Percentiles rank a stretch among this genome's conserved stretches.
Evolutionary conservation across 1,139 yeast species (phyloP).

Genomic region (Candida tunisiensis): DNA sequence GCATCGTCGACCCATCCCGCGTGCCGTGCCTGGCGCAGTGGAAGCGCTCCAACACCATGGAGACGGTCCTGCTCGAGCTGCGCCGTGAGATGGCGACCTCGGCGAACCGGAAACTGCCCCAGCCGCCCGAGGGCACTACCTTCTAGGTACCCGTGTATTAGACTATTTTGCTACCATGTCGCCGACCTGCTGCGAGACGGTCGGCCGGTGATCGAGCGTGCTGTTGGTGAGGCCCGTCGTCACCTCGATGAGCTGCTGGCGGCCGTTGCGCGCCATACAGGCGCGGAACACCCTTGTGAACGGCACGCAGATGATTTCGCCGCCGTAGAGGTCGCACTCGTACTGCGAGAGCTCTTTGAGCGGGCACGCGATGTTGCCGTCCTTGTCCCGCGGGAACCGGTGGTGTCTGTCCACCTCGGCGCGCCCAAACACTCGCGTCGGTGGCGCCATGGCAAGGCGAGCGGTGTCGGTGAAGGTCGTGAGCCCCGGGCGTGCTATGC

Average conservation of each 20-base stretch:
- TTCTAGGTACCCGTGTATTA: slow-evolving; percentile 19
- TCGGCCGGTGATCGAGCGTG: too few relatives aligned
- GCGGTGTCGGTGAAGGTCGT: too few relatives aligned
- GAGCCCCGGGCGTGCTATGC: too few relatives aligned
- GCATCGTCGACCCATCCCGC: slow-evolving; percentile 40
- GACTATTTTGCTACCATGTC: not conserved
- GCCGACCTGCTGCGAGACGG: not conserved
- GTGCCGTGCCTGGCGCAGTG: slow-evolving; percentile 66
- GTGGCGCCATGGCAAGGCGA: not conserved
- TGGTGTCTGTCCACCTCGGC: not conserved
- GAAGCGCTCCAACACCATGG: slow-evolving; percentile 86
- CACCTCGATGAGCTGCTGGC: slow-evolving; percentile 1
- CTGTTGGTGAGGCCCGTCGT: too few relatives aligned
- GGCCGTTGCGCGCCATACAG: slow-evolving; percentile 15
- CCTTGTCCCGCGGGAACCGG: not conserved
- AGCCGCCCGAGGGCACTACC: slow-evolving; percentile 79
- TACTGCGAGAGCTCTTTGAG: slow-evolving; percentile 31
- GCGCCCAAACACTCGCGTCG: not conserved
- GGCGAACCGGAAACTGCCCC: slow-evolving; percentile 68
- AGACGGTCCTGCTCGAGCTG: slow-evolving; percentile 71
- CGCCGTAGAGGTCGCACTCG: slow-evolving; percentile 25
- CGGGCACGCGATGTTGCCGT: slow-evolving; percentile 15
- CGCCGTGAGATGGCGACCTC: slow-evolving; percentile 77
- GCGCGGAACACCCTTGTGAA: slow-evolving; percentile 31
- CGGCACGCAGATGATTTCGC: slow-evolving; percentile 27